These are phyloP conservation scores for Helicostylum pulchrum DNA, from an alignment of 192 early-diverging fungal species.

Conservation along the genomic window DNA sequence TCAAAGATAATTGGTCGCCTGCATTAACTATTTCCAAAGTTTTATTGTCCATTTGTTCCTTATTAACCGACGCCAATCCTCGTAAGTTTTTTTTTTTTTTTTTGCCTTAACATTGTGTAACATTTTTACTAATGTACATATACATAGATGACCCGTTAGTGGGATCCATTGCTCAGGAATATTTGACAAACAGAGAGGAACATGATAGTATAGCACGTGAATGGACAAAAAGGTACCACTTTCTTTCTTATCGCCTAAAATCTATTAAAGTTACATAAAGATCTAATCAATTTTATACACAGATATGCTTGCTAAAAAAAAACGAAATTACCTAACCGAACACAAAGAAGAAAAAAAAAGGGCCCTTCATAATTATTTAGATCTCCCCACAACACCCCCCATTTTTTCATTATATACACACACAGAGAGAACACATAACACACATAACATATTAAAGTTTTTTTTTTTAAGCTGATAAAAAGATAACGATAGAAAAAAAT, in stretches of 20 bases:
- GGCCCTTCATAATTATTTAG: neutral
- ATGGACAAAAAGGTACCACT: slow-evolving; percentile 82
- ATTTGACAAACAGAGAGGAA: slow-evolving; percentile 76
- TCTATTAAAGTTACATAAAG: too few species aligned
- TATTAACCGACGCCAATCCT: slow-evolving; percentile 94
- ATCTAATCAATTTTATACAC: slow-evolving; percentile 11
- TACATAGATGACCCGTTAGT: slow-evolving; percentile 85
- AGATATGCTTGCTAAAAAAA: slow-evolving; percentile 19
- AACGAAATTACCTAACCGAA: neutral
- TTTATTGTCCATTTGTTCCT: slow-evolving; percentile 87
- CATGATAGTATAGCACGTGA: slow-evolving; percentile 88
- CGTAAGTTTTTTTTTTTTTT: slow-evolving; percentile 52
- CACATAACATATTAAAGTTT: too few species aligned
- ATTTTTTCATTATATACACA: neutral
- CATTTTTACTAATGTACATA: neutral
- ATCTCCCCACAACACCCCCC: neutral
- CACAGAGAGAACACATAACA: too few species aligned
- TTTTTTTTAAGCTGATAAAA: too few species aligned
- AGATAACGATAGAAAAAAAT: too few species aligned
- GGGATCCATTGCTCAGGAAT: slow-evolving; percentile 86
- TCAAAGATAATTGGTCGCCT: slow-evolving; percentile 98
- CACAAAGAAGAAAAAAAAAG: too few species aligned
- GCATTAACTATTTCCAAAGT: slow-evolving; percentile 95
- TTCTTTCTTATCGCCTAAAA: too few species aligned
- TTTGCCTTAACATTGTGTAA: neutral